phyloP scores from a whole-genome alignment of 305 asterid genomes.

The Ruellia speciosa region DNA sequence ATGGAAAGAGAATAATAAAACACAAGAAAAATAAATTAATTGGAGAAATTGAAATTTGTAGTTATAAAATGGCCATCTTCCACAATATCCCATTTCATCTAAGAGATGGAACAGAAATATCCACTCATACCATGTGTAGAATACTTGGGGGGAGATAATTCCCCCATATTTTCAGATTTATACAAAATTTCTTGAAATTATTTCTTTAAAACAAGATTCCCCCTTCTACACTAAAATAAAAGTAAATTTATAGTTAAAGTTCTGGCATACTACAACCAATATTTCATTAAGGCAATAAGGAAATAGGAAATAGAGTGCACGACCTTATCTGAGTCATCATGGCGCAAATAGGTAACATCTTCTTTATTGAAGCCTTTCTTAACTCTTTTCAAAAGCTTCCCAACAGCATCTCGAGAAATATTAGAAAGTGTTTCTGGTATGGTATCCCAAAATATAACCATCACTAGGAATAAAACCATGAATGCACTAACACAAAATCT shows the following conservation, averaged over 20 bases:
- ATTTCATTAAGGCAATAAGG: constrained; percentile 11
- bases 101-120: background rate
- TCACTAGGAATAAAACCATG: background rate
- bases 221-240: too few relatives aligned
- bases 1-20: constrained; percentile 6
- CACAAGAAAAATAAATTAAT: background rate
- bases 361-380: constrained; percentile 44
- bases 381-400: constrained; percentile 54
- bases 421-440: constrained; percentile 61
- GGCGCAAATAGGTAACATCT: constrained; percentile 48
- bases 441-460: constrained; percentile 21
- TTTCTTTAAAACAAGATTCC: too few relatives aligned
- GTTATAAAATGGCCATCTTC: background rate
- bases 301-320: constrained; percentile 10
- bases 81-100: constrained; percentile 10
- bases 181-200: too few relatives aligned
- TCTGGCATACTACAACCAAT: background rate
- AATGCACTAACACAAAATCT: background rate
- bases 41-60: constrained; percentile 1
- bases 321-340: constrained; percentile 39
- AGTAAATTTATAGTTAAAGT: too few relatives aligned
- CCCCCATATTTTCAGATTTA: too few relatives aligned
- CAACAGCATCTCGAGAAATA: constrained; percentile 59
- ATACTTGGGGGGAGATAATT: too few relatives aligned
- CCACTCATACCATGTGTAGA: background rate